Base-by-base conservation (phyloP, 2,329 filamentous ascomycete species). In the Lecanicillium sp. region DNA sequence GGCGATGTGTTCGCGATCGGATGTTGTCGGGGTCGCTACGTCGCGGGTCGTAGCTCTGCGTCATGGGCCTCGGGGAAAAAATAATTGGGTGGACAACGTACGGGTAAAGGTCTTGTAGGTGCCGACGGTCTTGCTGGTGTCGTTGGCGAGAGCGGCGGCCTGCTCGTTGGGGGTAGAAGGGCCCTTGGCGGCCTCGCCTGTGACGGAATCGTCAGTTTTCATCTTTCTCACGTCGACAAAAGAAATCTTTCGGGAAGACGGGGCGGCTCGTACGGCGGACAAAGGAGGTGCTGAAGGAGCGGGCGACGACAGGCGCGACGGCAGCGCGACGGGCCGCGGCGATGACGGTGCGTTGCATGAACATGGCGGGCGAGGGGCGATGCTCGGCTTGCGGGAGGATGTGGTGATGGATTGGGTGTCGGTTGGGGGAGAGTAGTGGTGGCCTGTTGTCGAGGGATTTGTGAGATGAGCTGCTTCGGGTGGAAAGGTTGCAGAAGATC, bases 261-360 rank as follows among this genome's bases (percentile, higher is more conserved):
- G 17, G 36, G 61, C 55, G 44, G 51, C 53, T 62, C 67, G 58
- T 80, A 84, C 81, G 74, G 70, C 79, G 79, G 63, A 77, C 67
- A 57, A 79, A 67, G 54, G 79, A 77, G 63, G 73, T 81, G 56
- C 75, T 68, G 65, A 84, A 81, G 67, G 69, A 74, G 66, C 81
- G 79, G 60, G 74, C 73, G 62, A 75, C 67, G 55, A 69, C 67
- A 56, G 79, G 77, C 48, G 61, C 70, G 62, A 74, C 73, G 52
- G 73, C 79, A 52, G 62, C 67, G 56, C 81, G 78, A 66, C 81
- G 80, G 62, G 78, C 79, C 63, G 72, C 78, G 58, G 75, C 69
- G 56, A 79, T 62, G 65, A 74, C 79, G 62, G 80, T 73, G 65
- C 81, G 81, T 73, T 81, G 77, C 65, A 84, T 65, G 60, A 83